Evolutionary conservation across 805 yeast species (phyloP), one percentile per base, ranked within the genome.

Genomic region (Huiozyma sinensis): DNA sequence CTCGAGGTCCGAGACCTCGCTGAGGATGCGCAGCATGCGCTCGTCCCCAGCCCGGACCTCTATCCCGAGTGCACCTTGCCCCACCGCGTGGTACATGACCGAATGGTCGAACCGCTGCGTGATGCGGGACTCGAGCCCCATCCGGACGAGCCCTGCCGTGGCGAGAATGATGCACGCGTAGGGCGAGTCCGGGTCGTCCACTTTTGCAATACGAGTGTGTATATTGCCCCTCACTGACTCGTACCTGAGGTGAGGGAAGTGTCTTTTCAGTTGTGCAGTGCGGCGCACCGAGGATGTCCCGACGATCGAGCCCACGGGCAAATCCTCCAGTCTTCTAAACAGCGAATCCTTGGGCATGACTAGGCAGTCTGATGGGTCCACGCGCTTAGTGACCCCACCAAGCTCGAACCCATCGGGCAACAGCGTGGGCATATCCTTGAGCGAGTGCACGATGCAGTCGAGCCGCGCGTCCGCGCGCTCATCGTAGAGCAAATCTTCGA

Each of bases 41-140:
- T 63, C 56, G 62, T 92, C 95, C 47, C 72, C 75, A 46, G 73
- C 73, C 54, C 94, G 75, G 52, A 90, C 85, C 66, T 92, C 98
- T 28, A 92, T 69, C 13, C 97, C 98, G 38, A 92, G 66, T 0
- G 97, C 97, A 50, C 98, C 98, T 68, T 92, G 98, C n/a, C 98
- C 98, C 39, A 92, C 96, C 1, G 98, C 96, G 60, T 90, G 85
- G 60, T 79, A 83, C 95, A 90, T 85, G 44, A 81, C 84, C 32
- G 85, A 83, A 5, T 79, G 72, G 44, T 81, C 77, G 49, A 92
- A 70, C 50, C 70, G 73, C 49, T 75, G 70, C 6, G 95, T 79
- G 58, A 92, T 87, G 61, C 97, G 71, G 52, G 77, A 62, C n/a
- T 75, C 78, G 42, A 89, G 66, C 9, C 80, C 83, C 37, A 83